Conservation (phyloP, 345 rosid species). For the Carallia pectinifolia region DNA sequence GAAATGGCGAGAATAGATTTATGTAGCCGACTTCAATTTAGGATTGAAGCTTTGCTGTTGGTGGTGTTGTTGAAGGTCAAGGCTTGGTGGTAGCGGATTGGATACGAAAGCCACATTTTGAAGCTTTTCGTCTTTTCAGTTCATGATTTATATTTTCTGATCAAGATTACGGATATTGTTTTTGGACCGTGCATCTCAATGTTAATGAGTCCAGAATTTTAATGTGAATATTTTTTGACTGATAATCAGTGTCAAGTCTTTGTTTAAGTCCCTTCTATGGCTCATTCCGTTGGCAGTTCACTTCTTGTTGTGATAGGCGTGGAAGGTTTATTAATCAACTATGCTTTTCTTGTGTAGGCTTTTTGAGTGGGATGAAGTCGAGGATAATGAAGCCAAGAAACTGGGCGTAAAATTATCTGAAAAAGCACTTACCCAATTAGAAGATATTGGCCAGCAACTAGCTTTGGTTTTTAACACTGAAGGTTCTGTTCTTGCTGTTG, state of each 20-base stretch:
- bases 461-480: conserved; percentile 66
- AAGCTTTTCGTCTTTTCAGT: neutral
- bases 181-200: neutral
- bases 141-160: neutral
- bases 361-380: conserved; percentile 62
- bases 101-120: no score
- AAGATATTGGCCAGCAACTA: conserved; percentile 69
- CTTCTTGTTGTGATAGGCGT: neutral
- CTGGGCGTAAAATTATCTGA: conserved; percentile 49
- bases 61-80: no score
- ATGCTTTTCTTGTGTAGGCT: conserved; percentile 35
- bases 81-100: neutral
- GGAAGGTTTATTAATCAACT: neutral
- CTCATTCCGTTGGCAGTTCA: neutral
- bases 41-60: no score
- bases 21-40: no score
- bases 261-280: neutral
- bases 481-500: conserved; percentile 67
- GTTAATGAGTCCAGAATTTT: neutral
- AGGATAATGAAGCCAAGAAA: conserved; percentile 38
- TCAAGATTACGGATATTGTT: neutral
- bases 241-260: neutral
- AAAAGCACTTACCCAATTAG: conserved; percentile 50
- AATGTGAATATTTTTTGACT: neutral
- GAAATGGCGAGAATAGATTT: no score